Conservation (phyloP, 805 yeast species). For the Candida wancherniae region DNA sequence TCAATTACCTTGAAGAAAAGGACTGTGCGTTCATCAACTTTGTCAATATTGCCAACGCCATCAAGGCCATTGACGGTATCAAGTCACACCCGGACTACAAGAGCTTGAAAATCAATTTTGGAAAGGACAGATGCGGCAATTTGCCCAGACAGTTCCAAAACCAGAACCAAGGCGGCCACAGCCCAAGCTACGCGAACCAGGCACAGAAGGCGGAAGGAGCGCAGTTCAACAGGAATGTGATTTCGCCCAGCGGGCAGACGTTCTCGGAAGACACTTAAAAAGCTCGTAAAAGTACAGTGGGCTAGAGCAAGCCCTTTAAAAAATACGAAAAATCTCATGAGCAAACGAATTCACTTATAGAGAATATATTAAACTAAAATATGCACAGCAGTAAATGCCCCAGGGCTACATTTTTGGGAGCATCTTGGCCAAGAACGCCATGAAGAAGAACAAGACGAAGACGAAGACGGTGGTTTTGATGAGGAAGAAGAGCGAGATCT, state of each 20-base stretch:
- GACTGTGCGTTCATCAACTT: constrained; percentile 90
- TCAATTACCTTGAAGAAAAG: constrained; percentile 77
- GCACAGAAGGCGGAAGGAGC: too few species aligned
- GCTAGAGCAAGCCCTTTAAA: too few species aligned
- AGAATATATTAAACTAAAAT: too few species aligned
- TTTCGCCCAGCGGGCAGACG: too few species aligned
- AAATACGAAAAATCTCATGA: too few species aligned
- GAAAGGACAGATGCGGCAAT: constrained; percentile 74
- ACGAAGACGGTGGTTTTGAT: constrained; percentile 27
- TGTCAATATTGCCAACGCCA: constrained; percentile 83
- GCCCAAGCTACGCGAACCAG: too few species aligned
- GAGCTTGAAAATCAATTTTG: constrained; percentile 59
- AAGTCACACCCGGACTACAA: constrained; percentile 63
- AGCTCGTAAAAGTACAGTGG: too few species aligned
- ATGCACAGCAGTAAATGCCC: background rate
- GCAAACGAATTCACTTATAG: too few species aligned
- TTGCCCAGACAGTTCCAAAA: constrained; percentile 72
- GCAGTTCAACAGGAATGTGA: too few species aligned
- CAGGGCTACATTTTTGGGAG: constrained; percentile 29
- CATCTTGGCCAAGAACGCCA: constrained; percentile 31
- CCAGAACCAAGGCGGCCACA: constrained; percentile 10
- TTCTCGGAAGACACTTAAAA: too few species aligned
- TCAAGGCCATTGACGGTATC: constrained; percentile 87
- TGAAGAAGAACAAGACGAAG: constrained; percentile 24
- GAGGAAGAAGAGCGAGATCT: constrained; percentile 35